These are phyloP conservation scores for Tetrahymena borealis DNA, from an alignment of 73 alveolate species.

Conservation along the genomic window DNA sequence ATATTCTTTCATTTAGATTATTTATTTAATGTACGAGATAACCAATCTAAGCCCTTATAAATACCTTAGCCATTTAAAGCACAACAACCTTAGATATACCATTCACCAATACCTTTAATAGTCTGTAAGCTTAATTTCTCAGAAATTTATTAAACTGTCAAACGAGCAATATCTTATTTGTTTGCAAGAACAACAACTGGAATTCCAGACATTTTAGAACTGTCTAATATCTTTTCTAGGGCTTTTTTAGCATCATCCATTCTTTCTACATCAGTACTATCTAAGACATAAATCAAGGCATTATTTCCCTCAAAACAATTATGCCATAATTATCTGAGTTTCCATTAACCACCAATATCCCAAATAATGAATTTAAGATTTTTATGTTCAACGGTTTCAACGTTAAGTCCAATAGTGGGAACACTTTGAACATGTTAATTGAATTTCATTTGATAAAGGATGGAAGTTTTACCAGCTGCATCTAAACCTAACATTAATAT, in stretches of 20 bases:
- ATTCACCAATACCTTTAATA: slow-evolving; percentile 14
- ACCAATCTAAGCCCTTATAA: slow-evolving; percentile 60
- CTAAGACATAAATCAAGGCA: slow-evolving; percentile 69
- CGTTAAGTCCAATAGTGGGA: slow-evolving; percentile 88
- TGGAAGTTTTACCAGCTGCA: slow-evolving; percentile 91
- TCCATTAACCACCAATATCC: slow-evolving; percentile 89
- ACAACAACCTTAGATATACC: slow-evolving; percentile 44
- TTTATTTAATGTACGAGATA: too few relatives aligned
- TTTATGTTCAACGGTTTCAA: slow-evolving; percentile 65
- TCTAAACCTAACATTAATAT: slow-evolving; percentile 73
- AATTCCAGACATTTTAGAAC: slow-evolving; percentile 39
- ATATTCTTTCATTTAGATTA: too few relatives aligned
- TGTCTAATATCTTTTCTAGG: slow-evolving; percentile 44
- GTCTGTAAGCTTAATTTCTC: slow-evolving; percentile 11
- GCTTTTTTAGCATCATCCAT: slow-evolving; percentile 55
- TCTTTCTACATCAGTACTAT: slow-evolving; percentile 61
- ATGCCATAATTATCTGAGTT: slow-evolving; percentile 78
- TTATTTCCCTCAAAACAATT: slow-evolving; percentile 76
- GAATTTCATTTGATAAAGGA: slow-evolving; percentile 63
- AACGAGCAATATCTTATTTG: slow-evolving; percentile 66
- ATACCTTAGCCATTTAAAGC: slow-evolving; percentile 76
- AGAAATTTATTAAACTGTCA: slow-evolving; percentile 24
- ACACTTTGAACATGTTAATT: slow-evolving; percentile 57
- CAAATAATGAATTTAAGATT: slow-evolving; percentile 65
- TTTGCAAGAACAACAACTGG: slow-evolving; percentile 77